Conservation (phyloP, 768 basidiomycete genomes). For the Boletus edulis region DNA sequence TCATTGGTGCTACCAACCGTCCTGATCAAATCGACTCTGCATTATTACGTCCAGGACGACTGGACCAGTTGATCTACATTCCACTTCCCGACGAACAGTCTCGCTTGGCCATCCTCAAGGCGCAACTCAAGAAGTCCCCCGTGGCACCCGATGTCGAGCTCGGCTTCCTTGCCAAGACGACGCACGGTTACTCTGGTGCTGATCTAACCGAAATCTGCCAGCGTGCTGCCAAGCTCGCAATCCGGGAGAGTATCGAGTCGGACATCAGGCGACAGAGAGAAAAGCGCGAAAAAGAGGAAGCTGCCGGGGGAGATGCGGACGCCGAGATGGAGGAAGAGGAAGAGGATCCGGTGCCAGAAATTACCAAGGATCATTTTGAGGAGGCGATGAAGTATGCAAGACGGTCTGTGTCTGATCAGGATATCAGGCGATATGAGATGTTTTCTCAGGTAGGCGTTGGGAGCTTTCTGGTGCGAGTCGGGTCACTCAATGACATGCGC, state of each 20-base stretch:
- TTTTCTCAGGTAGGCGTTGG: slow-evolving; percentile 72
- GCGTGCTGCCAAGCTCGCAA: slow-evolving; percentile 94
- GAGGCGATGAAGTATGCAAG: slow-evolving; percentile 98
- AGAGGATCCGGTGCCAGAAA: slow-evolving; percentile 89
- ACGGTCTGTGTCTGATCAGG: slow-evolving; percentile 93
- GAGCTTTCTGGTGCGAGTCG: not conserved
- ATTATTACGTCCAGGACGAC: slow-evolving; percentile 93
- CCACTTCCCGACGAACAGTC: slow-evolving; percentile 95
- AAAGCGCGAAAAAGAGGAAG: slow-evolving; percentile 77
- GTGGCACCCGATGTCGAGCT: slow-evolving; percentile 82
- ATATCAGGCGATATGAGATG: slow-evolving; percentile 98
- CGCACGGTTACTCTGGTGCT: slow-evolving; percentile 98
- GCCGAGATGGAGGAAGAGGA: slow-evolving; percentile 74
- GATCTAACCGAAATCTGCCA: slow-evolving; percentile 99
- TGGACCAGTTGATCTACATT: slow-evolving; percentile 99
- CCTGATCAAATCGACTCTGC: slow-evolving; percentile 96
- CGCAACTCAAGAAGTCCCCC: slow-evolving; percentile 90
- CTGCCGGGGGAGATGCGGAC: slow-evolving; percentile 53
- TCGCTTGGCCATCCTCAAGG: slow-evolving; percentile 87
- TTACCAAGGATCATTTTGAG: slow-evolving; percentile 92
- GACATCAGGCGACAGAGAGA: slow-evolving; percentile 82
- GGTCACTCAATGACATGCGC: not conserved
- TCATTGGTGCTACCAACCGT: slow-evolving; percentile 95
- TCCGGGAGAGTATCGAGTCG: slow-evolving; percentile 90
- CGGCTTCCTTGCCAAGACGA: slow-evolving; percentile 81